A percentile compares a stretch with the other conserved stretches of the same genome.
Conservation (phyloP, 192 early-diverging fungal genomes). For the Backusella parvicylindrica region DNA sequence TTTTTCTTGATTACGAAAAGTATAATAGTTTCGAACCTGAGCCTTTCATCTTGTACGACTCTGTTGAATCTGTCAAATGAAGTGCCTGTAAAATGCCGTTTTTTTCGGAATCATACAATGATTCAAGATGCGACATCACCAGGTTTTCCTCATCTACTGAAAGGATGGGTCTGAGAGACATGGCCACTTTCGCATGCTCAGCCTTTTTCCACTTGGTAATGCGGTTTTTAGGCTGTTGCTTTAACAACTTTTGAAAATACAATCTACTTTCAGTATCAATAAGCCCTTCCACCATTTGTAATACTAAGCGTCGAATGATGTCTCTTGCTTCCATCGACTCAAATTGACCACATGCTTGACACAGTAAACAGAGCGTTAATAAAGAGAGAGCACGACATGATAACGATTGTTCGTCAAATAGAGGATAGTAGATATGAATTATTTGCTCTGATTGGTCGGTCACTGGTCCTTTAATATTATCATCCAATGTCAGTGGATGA, state of each 20-base stretch:
- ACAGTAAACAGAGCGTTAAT: background rate
- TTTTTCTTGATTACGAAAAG: background rate
- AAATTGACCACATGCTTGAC: background rate
- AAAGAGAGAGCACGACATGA: background rate
- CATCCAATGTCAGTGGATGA: background rate
- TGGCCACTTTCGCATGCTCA: background rate
- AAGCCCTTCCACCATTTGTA: slow-evolving; percentile 14
- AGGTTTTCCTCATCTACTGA: background rate
- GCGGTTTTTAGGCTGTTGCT: background rate
- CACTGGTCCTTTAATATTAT: background rate
- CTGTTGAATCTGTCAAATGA: background rate
- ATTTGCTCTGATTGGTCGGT: background rate
- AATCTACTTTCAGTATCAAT: background rate
- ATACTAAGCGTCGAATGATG: background rate
- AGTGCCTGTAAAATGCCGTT: slow-evolving; percentile 8
- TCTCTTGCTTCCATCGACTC: background rate
- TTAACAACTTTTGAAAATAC: background rate
- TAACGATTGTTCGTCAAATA: background rate
- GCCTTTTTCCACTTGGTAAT: slow-evolving; percentile 3
- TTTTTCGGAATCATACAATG: background rate
- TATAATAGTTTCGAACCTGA: background rate
- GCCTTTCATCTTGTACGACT: background rate
- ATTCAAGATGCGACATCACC: background rate
- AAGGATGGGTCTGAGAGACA: slow-evolving; percentile 2
- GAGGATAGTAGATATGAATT: background rate